phyloP scores from a whole-genome alignment of 169 alveolate species.

The Eimeria maxima region DNA sequence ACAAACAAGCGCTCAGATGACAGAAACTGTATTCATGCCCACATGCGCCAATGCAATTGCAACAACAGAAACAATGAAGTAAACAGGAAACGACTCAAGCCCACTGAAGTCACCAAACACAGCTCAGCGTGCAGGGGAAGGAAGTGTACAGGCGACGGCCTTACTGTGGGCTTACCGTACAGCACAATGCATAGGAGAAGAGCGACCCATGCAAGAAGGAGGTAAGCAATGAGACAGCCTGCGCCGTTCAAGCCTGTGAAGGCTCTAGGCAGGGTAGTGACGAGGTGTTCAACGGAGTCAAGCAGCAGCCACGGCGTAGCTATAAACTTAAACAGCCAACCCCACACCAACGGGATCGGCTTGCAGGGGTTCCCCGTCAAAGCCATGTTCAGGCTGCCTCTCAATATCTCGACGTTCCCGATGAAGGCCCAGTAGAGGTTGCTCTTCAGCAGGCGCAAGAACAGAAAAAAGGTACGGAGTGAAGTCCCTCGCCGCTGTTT shows the following conservation, averaged over 20 bases:
- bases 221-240: not conserved
- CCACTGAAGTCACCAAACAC: no score
- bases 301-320: constrained; percentile 63
- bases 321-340: constrained; percentile 44
- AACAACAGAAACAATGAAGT: no score
- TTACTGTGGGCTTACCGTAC: not conserved
- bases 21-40: no score
- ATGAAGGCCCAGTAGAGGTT: constrained; percentile 53
- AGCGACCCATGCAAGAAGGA: not conserved
- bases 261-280: constrained; percentile 10
- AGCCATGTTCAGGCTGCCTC: constrained; percentile 38
- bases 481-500: no score
- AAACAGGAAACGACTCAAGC: no score
- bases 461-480: no score
- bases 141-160: not conserved
- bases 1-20: no score
- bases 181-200: not conserved
- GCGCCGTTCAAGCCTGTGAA: not conserved
- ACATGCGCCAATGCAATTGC: no score
- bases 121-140: not conserved
- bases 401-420: constrained; percentile 40
- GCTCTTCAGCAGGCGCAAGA: constrained; percentile 15
- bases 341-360: constrained; percentile 51
- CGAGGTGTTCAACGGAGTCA: not conserved
- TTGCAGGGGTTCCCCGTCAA: constrained; percentile 22